Conservation (phyloP, 2,329 filamentous ascomycete genomes). For the Monosporascus sp. region DNA sequence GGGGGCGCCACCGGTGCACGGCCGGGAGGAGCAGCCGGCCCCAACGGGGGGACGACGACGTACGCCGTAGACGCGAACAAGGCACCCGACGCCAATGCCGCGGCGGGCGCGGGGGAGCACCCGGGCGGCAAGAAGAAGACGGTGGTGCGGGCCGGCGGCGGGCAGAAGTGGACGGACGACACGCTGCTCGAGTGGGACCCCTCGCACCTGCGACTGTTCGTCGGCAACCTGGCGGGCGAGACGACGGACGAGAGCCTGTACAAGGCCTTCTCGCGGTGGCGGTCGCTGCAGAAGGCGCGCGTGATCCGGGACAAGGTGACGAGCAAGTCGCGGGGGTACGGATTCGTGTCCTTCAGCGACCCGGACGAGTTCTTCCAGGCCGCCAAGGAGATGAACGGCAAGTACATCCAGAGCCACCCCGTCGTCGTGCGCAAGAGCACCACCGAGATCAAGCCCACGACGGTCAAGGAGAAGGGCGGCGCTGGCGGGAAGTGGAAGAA, state of each 20-base stretch:
- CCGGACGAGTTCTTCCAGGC: constrained; percentile 96
- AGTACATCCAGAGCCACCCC: constrained; percentile 97
- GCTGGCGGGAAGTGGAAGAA: constrained; percentile 24
- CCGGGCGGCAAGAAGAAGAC: constrained; percentile 68
- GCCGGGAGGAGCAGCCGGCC: constrained; percentile 22
- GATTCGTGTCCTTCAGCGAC: constrained; percentile 93
- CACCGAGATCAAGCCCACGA: constrained; percentile 79
- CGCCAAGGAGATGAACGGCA: constrained; percentile 96
- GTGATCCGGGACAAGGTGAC: constrained; percentile 95
- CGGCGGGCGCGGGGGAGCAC: constrained; percentile 27
- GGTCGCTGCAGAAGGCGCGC: constrained; percentile 83
- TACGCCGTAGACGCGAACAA: constrained; percentile 35
- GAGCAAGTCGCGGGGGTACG: constrained; percentile 92
- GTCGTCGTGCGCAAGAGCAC: constrained; percentile 82
- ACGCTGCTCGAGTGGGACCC: constrained; percentile 94
- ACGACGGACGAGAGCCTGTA: constrained; percentile 92
- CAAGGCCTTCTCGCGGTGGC: constrained; percentile 88
- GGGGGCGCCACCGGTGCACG: constrained; percentile 19
- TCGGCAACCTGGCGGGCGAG: constrained; percentile 94
- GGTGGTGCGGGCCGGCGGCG: constrained; percentile 81
- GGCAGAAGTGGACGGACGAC: constrained; percentile 87
- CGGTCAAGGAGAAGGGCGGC: constrained; percentile 49
- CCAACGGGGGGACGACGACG: constrained; percentile 28
- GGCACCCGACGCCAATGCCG: constrained; percentile 21
- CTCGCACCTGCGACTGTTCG: constrained; percentile 87